A percentile compares a stretch with the other conserved stretches of the same genome.
Conservation (phyloP, 2,329 filamentous ascomycete genomes). For the Hymenoscyphus fraxineus region DNA sequence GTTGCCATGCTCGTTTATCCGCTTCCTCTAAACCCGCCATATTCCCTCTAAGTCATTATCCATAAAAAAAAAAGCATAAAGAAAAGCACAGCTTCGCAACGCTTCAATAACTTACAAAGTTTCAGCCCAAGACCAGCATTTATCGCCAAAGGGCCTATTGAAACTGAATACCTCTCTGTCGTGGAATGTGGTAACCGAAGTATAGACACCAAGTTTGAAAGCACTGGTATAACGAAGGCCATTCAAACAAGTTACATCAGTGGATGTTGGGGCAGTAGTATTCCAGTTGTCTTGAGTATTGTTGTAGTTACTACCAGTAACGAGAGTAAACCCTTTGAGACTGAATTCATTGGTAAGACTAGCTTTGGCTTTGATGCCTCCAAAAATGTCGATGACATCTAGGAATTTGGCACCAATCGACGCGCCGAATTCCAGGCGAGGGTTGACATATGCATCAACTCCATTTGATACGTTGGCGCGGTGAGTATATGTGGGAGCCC, state of each 20-base stretch:
- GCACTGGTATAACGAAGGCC: not conserved
- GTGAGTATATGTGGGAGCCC: slow-evolving; percentile 2
- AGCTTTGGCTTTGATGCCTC: slow-evolving; percentile 1
- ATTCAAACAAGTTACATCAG: not conserved
- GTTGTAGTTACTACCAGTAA: not conserved
- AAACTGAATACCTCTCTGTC: not conserved
- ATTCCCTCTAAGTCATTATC: not conserved
- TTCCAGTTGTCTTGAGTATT: not conserved
- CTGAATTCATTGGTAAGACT: slow-evolving; percentile 3
- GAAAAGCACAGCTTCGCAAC: not conserved
- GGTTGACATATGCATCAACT: slow-evolving; percentile 6
- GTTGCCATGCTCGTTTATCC: not conserved
- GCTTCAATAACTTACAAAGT: not conserved
- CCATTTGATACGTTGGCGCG: not conserved
- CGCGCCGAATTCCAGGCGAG: not conserved
- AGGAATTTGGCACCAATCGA: slow-evolving; percentile 3
- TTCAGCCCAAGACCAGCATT: not conserved
- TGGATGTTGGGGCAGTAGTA: not conserved
- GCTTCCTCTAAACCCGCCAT: not conserved
- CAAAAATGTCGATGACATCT: not conserved
- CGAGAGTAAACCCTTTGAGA: not conserved
- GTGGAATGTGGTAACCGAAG: slow-evolving; percentile 4
- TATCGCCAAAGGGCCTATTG: not conserved
- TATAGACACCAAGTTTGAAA: not conserved
- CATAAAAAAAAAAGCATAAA: not conserved